Evolutionary conservation across 2,329 filamentous ascomycete species (phyloP).

Genomic region (Onygenales sp.): DNA sequence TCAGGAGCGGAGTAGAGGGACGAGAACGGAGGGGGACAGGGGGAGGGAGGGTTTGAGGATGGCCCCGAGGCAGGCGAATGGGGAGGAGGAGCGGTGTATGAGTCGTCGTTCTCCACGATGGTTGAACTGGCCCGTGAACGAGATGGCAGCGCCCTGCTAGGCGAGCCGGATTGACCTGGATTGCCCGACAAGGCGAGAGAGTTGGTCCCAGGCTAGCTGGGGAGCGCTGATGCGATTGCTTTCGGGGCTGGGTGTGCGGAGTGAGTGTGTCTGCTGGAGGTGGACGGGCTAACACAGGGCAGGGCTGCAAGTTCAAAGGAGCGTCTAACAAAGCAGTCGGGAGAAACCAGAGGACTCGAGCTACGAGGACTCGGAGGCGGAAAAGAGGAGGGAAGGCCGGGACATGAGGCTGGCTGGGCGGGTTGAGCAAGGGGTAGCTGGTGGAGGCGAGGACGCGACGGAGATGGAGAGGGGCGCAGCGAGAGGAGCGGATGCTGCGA

Average conservation of each 20-base stretch:
- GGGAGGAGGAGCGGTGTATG: slow-evolving; percentile 30
- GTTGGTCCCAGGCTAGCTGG: not conserved
- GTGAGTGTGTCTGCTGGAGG: not conserved
- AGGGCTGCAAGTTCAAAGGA: not conserved
- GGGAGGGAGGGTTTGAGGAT: slow-evolving; percentile 34
- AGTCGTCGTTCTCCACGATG: slow-evolving; percentile 30
- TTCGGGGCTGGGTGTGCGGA: not conserved
- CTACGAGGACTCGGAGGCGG: not conserved
- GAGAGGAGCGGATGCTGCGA: not conserved
- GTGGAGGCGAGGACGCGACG: not conserved
- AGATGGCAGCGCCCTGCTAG: slow-evolving; percentile 36
- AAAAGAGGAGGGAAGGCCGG: not conserved
- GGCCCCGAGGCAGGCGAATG: slow-evolving; percentile 26
- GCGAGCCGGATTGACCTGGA: slow-evolving; percentile 24
- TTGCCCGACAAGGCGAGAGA: slow-evolving; percentile 24
- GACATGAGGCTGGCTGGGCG: not conserved
- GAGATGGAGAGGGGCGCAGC: not conserved
- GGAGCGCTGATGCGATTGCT: not conserved
- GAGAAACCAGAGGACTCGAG: not conserved
- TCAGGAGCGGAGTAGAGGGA: slow-evolving; percentile 49
- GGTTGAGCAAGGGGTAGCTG: not conserved
- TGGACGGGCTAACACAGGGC: not conserved
- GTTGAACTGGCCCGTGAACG: slow-evolving; percentile 21
- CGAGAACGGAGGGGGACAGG: slow-evolving; percentile 53
- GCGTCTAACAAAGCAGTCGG: not conserved